Conservation (phyloP, 169 alveolate genomes). For the Plasmodium adleri region DNA sequence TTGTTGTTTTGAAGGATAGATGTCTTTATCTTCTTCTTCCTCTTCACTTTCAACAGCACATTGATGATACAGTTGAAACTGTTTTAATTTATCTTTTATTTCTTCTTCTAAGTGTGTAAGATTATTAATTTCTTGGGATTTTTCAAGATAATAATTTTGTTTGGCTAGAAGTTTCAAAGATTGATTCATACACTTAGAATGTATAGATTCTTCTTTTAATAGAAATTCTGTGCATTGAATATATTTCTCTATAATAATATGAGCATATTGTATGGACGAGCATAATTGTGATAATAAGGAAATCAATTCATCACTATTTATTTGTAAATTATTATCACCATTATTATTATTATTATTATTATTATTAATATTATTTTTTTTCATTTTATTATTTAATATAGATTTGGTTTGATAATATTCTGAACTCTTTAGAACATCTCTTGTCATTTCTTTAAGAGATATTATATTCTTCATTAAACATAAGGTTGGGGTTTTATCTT, state of each 20-base stretch:
- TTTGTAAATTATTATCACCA: constrained; percentile 20
- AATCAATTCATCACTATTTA: background rate
- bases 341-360: too few relatives aligned
- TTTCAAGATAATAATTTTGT: constrained; percentile 83
- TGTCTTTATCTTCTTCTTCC: constrained; percentile 1
- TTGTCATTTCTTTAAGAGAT: constrained; percentile 80
- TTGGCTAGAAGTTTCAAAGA: constrained; percentile 79
- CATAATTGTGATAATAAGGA: constrained; percentile 14
- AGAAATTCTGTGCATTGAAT: constrained; percentile 74
- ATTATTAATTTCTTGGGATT: constrained; percentile 77
- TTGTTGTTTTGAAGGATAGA: background rate
- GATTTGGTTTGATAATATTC: constrained; percentile 74
- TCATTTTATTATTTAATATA: constrained; percentile 76
- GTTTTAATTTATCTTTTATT: constrained; percentile 23
- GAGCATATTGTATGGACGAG: constrained; percentile 39
- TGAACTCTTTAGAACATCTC: constrained; percentile 78
- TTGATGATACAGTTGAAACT: constrained; percentile 7
- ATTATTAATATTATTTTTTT: background rate
- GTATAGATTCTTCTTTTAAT: constrained; percentile 79
- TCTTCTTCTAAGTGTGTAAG: constrained; percentile 44
- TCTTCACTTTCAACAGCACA: constrained; percentile 38
- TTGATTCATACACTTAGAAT: constrained; percentile 76
- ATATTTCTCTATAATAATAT: constrained; percentile 60
- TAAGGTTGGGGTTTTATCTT: constrained; percentile 82
- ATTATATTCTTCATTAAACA: constrained; percentile 83